Evolutionary conservation across 306 rosid genomes (phyloP), one percentile per base, ranked within the genome.

Genomic region (Morella rubra): DNA sequence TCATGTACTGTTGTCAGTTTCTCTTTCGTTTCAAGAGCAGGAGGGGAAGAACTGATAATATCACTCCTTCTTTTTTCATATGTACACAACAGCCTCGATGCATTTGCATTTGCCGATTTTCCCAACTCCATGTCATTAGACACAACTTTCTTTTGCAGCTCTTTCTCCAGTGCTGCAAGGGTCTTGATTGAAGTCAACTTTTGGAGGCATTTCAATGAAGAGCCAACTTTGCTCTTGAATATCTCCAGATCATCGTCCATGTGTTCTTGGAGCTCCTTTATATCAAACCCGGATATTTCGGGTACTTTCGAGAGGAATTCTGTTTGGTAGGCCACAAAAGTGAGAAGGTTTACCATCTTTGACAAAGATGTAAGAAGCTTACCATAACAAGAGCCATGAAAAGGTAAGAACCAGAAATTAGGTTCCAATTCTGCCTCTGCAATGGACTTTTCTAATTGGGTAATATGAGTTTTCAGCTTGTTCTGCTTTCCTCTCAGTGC

Each of bases 391-490:
- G 73, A 74, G 73, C 83, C 76, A 27, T 85, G 79, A 41, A 92
- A 89, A 73, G 97, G 93, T 60, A 83, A 42, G 85, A 92, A 92
- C 92, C 96, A 92, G 81, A 92, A 92, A 79, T 73, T 86, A 51
- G 98, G 97, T 79, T 92, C 97, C 74, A 77, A 13, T 72, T 85
- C 80, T 15, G 98, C 95, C 82, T 89, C 96, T 59, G 24, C 44
- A 58, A 82, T 85, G 79, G 84, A 88, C 72, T 74, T 74, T 67
- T 84, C 81, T 37, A 94, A 56, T 27, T 79, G 77, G 40, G 67
- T 13, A 49, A 86, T 82, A 10, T 71, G 81, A n/a, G 72, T 76
- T 75, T 85, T 85, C 18, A 92, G 88, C 72, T 70, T 81, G 76
- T 72, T 69, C 46, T 80, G 88, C 56, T 58, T 83, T 70, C 84